Evolutionary conservation across 306 rosid genomes (phyloP), one percentile per base, ranked within the genome.

Genomic region (Parietaria judaica): DNA sequence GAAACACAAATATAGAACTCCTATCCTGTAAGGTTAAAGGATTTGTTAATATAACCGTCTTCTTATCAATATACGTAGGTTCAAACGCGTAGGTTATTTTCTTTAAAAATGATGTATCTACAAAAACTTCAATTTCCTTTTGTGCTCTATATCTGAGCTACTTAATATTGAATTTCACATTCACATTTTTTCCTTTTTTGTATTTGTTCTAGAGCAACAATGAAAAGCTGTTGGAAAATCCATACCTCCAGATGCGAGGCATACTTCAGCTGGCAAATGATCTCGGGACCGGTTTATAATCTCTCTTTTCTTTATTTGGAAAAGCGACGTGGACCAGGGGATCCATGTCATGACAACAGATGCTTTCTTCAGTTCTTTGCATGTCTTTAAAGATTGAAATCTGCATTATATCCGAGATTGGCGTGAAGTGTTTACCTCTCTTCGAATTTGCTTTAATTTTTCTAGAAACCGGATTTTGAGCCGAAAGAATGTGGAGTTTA

Each of bases 191-290:
- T 41, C 49, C 63, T 59, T 23, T 56, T 69, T 75, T 35, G 51
- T 47, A 14, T 47, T 63, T 65, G 67, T 49, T 66, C 48, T 64
- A 94, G 99, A 86, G 97, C 79, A 88, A 94, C 85, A 94, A 94
- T 58, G 99, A 94, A 76, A 88, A 88, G 77, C 82, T 94, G 71
- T 83, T 94, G 80, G 99, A 94, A 76, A 94, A 94, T 78, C 99
- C 99, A 39, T 94, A 94, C 83, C 99, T 94, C 73, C 99, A 94
- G 73, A 94, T 88, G 97, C 86, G 99, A 54, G 99, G 99, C 76
- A 94, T 94, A 77, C 73, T 94, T 78, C 96, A 94, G 77, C 82
- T 94, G 77, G 95, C 97, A 54, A 88, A 78, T 54, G 99, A 94
- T 81, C 79, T 88, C 61, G 99, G 95, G 61, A 66, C 75, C 71